Conservation (phyloP, 1,284 basidiomycete genomes). For the Ustilago hordei region DNA sequence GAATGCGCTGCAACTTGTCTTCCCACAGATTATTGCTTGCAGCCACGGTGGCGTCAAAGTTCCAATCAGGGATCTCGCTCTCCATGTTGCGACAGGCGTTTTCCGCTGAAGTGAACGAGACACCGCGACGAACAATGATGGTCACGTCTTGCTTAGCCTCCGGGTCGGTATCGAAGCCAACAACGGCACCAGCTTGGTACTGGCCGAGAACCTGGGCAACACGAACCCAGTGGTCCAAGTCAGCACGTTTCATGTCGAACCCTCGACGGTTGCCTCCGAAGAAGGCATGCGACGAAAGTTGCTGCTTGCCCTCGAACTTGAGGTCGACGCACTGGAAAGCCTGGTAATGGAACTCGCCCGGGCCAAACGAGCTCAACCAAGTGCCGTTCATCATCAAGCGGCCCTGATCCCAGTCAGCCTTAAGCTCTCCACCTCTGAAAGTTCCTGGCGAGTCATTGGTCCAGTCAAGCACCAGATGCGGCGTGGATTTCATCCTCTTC, state of each 20-base stretch:
- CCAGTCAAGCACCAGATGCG: conserved; percentile 60
- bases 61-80: conserved; percentile 48
- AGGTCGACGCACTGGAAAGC: conserved; percentile 60
- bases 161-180: conserved; percentile 30
- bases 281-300: conserved; percentile 49
- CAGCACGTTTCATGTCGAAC: conserved; percentile 48
- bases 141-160: conserved; percentile 22
- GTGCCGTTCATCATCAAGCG: conserved; percentile 56
- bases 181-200: conserved; percentile 57
- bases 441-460: conserved; percentile 62
- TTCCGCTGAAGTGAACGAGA: conserved; percentile 55
- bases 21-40: conserved; percentile 54
- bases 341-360: conserved; percentile 41
- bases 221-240: conserved; percentile 44
- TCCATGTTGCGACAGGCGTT: conserved; percentile 62
- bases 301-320: conserved; percentile 48
- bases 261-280: conserved; percentile 58
- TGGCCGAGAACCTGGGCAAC: conserved; percentile 44
- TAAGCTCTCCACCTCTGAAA: conserved; percentile 49
- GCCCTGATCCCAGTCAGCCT: conserved; percentile 44
- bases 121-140: conserved; percentile 53
- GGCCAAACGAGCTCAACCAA: conserved; percentile 54
- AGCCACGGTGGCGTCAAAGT: conserved; percentile 49
- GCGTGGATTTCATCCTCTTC: conserved; percentile 26
- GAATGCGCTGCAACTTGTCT: conserved; percentile 57